Evolutionary conservation across 306 rosid genomes (phyloP), one percentile per base, ranked within the genome.

Genomic region (Ochetophila trinervis): DNA sequence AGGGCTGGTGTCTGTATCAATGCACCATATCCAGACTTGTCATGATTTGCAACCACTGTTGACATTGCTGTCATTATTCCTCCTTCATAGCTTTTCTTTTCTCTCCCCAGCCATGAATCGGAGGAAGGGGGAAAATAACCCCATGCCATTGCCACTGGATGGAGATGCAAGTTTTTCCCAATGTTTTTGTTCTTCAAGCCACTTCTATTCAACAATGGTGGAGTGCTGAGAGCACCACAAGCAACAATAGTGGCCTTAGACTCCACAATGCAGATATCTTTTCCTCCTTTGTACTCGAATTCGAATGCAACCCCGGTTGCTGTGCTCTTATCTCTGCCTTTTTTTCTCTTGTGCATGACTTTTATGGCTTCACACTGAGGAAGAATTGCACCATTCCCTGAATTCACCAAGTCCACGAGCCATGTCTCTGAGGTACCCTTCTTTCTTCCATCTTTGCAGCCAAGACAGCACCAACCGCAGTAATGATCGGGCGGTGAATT

Each of bases 11-110:
- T 91, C 66, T 91, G 97, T 70, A 91, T 88, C 66, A 88, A 50
- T 0, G 84, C 89, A 8, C 97, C 93, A 52, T 88, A 85, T 27
- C 95, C 91, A 12, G 95, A 83, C 40, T 69, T 69, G 4, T 83
- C 81, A 55, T 82, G 60, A 50, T 84, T 87, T 0, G 83, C 90
- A 11, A 64, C 86, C 51, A 84, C 88, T 0, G 86, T 60, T 3
- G 94, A 91, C 94, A 91, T 91, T 67, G 94, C 87, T 62, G 96
- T 91, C 96, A 91, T 86, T 73, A 88, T 88, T 60, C 91, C 97
- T 69, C 97, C 96, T 73, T 91, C 94, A 36, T 80, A 91, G 81
- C 96, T 88, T 78, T 79, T 91, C 58, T 85, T 87, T 51, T 71
- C 53, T 61, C 67, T 6, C 73, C 81, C 83, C 8, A 87, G 89